Percentiles rank a stretch among this genome's conserved stretches.
phyloP scores from a whole-genome alignment of 768 basidiomycete genomes.

The Boletus fagicola region DNA sequence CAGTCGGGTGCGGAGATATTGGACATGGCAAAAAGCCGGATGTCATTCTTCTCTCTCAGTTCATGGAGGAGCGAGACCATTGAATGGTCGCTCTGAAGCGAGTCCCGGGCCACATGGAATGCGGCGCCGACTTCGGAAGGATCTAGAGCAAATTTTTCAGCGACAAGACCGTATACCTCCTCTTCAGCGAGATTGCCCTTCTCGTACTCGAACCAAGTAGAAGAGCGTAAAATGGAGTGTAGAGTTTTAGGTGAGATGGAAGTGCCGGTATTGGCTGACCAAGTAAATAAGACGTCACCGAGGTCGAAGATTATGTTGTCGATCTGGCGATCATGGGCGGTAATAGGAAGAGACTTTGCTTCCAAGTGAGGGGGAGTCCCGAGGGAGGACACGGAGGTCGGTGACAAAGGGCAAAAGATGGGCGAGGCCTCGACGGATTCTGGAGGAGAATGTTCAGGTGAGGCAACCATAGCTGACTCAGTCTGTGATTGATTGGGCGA shows the following conservation, averaged over 20 bases:
- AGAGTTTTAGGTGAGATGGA: slow-evolving; percentile 15
- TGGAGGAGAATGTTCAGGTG: neutral
- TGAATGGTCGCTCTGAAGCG: slow-evolving; percentile 10
- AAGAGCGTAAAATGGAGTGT: slow-evolving; percentile 14
- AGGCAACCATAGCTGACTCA: neutral
- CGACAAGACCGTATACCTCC: slow-evolving; percentile 5
- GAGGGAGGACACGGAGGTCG: slow-evolving; percentile 4
- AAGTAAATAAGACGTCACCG: slow-evolving; percentile 24
- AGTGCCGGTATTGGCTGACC: slow-evolving; percentile 16
- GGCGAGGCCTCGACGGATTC: neutral
- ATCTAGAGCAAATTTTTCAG: slow-evolving; percentile 19
- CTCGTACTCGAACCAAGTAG: slow-evolving; percentile 24
- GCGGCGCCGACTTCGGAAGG: slow-evolving; percentile 10
- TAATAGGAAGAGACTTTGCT: neutral
- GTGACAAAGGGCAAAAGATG: neutral
- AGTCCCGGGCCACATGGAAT: slow-evolving; percentile 3
- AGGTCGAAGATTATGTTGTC: slow-evolving; percentile 26
- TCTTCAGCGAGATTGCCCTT: slow-evolving; percentile 19
- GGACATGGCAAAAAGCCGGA: slow-evolving; percentile 24
- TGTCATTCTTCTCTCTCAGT: slow-evolving; percentile 3
- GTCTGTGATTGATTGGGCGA: neutral
- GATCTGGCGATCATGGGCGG: slow-evolving; percentile 11
- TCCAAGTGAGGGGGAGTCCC: slow-evolving; percentile 3
- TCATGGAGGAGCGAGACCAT: slow-evolving; percentile 20
- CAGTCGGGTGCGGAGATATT: slow-evolving; percentile 24